These are phyloP conservation scores for Saccharomyces hybrid DNA, from an alignment of 1,139 yeast genomes.

Conservation along the genomic window DNA sequence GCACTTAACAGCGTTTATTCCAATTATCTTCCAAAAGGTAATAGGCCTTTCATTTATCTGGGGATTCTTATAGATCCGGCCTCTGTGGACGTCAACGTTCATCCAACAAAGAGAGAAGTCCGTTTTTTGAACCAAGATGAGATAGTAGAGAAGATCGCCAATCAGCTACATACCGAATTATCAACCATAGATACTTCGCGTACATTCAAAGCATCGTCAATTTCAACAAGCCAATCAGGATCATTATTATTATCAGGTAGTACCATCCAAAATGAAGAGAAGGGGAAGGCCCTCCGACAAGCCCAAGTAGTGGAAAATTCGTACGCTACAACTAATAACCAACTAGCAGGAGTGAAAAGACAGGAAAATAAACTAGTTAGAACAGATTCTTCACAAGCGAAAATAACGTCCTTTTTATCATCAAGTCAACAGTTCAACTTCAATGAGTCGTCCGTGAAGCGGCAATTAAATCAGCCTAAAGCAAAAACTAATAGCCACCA, in stretches of 20 bases:
- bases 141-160: conserved; percentile 56
- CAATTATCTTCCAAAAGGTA: conserved; percentile 70
- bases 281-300: conserved; percentile 1
- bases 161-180: conserved; percentile 43
- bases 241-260: background rate
- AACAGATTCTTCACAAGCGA: conserved; percentile 64
- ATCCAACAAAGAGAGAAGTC: conserved; percentile 93
- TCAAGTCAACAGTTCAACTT: conserved; percentile 15
- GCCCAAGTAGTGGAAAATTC: background rate
- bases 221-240: conserved; percentile 11
- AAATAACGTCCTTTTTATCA: conserved; percentile 41
- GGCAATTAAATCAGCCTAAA: background rate
- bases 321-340: background rate
- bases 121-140: conserved; percentile 82
- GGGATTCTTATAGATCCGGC: conserved; percentile 57
- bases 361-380: conserved; percentile 65
- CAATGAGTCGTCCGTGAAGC: background rate
- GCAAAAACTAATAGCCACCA: background rate
- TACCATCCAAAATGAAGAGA: background rate
- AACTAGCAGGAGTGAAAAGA: conserved; percentile 13
- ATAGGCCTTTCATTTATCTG: conserved; percentile 69
- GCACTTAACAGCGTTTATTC: conserved; percentile 61
- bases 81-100: conserved; percentile 85
- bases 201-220: conserved; percentile 57
- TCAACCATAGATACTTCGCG: conserved; percentile 62